These are phyloP conservation scores for Teratosphaeria gauchensis DNA, from an alignment of 2,329 filamentous ascomycete species.

Conservation along the genomic window DNA sequence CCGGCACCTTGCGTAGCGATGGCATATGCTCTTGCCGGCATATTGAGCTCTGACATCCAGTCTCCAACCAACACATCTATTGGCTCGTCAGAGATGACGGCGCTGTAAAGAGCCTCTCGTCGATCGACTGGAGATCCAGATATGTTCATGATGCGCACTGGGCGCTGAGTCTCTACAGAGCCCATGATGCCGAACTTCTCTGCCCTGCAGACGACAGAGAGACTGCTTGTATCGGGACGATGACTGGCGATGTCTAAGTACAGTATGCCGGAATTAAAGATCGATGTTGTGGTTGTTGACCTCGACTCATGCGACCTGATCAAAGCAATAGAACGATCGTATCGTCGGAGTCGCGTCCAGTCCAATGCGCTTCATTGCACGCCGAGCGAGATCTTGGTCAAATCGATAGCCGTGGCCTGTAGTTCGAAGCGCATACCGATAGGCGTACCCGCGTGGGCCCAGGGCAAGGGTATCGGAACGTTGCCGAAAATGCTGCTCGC, in stretches of 20 bases:
- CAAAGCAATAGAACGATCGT: not conserved
- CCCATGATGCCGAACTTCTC: not conserved
- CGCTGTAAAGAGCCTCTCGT: not conserved
- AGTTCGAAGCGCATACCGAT: not conserved
- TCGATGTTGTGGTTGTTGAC: not conserved
- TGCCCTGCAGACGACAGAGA: too few relatives aligned
- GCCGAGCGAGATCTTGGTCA: not conserved
- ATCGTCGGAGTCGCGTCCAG: not conserved
- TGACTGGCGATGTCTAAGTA: not conserved
- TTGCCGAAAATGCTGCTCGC: not conserved
- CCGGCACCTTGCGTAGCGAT: constrained; percentile 11
- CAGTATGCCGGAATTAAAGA: not conserved
- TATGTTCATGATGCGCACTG: not conserved
- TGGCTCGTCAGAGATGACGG: not conserved
- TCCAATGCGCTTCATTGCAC: not conserved
- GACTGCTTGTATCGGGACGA: not conserved
- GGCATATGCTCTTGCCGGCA: constrained; percentile 27
- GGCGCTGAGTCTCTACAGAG: not conserved
- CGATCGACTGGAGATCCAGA: not conserved
- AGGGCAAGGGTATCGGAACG: not conserved
- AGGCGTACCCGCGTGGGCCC: not conserved
- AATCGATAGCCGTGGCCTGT: not conserved
- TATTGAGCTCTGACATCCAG: constrained; percentile 44
- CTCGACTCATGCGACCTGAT: not conserved
- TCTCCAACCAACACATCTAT: constrained; percentile 40